Evolutionary conservation across 2,329 filamentous ascomycete genomes (phyloP), one percentile per base, ranked within the genome.

Genomic region (Talaromyces funiculosus): DNA sequence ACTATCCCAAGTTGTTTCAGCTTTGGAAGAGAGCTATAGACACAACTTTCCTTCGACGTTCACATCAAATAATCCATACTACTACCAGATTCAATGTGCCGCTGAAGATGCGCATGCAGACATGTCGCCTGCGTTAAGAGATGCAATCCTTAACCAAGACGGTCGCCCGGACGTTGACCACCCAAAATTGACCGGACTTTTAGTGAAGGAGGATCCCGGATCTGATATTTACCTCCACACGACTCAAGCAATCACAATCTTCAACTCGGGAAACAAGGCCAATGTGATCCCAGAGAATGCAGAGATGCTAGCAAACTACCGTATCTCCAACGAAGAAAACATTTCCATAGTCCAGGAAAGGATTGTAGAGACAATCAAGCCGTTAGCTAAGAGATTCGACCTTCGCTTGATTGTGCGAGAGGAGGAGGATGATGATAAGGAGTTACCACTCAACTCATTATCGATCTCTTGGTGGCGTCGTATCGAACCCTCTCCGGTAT

Each of bases 1-100:
- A 62, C 77, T 87, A 59, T 79, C 84, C 8, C 84, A 90, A 68
- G 80, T 89, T 35, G 81, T 90, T 62, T 79, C 81, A 16, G 72
- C 79, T 16, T 81, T 90, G 2, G 87, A 90, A 67, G 66, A 1
- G 75, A 82, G 43, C 78, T 83, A 0, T 87, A 83, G 69, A 71
- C 77, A 24, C 1, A 40, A 42, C 18, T 40, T 55, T 10, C 51
- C 51, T 4, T 81, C 84, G 1, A 73, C 72, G 37, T 73, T 84
- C 6, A 73, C 78, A 10, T 72, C 79, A 12, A 73, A 78, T 14
- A 84, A 83, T 53, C 84, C 85, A 0, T 80, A 83, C 33, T 78
- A 86, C 63, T 75, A 79, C 54, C 77, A 83, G 61, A 73, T 88
- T 1, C 76, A 83, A 61, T 87, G 85, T 64, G 79, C 83, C 38